Percentiles rank a stretch among this genome's conserved stretches.
Evolutionary conservation across 257 asterid genomes (phyloP).

Genomic region (Plantago ovata): DNA sequence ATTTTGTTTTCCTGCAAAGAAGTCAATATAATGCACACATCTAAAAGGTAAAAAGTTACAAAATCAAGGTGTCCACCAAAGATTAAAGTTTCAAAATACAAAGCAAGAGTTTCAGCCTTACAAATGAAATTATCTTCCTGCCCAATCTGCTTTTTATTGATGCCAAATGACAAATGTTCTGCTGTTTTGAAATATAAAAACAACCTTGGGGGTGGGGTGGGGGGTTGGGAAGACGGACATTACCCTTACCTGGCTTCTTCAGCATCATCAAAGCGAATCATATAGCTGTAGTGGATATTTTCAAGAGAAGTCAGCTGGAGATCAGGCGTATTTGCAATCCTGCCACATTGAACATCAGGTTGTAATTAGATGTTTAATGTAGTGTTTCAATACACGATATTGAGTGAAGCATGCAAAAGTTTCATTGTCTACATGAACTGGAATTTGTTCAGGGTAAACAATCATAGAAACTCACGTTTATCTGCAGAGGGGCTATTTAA

Average conservation of each 20-base stretch:
- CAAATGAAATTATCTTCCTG: too few relatives aligned
- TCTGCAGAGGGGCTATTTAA: too few relatives aligned
- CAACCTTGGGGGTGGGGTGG: too few relatives aligned
- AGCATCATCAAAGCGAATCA: slow-evolving; percentile 86
- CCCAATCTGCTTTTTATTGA: too few relatives aligned
- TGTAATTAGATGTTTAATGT: slow-evolving; percentile 18
- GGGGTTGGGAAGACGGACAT: too few relatives aligned
- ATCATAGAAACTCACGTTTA: too few relatives aligned
- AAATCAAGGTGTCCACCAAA: slow-evolving; percentile 3
- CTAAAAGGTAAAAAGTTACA: slow-evolving; percentile 1
- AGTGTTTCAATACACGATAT: not conserved
- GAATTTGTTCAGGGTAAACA: too few relatives aligned
- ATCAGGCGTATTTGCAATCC: slow-evolving; percentile 65
- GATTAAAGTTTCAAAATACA: slow-evolving; percentile 7
- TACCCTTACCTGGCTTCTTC: slow-evolving; percentile 73
- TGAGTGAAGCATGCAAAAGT: not conserved
- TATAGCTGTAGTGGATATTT: slow-evolving; percentile 88
- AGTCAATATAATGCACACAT: slow-evolving; percentile 19
- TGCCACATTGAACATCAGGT: slow-evolving; percentile 30
- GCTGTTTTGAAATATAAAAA: too few relatives aligned
- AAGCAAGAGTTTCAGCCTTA: too few relatives aligned
- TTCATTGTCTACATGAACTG: too few relatives aligned
- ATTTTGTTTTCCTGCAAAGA: slow-evolving; percentile 58
- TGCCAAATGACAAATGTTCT: not conserved
- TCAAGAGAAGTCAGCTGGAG: slow-evolving; percentile 82